phyloP scores from a whole-genome alignment of 768 basidiomycete species.

The Lentinula aciculospora region DNA sequence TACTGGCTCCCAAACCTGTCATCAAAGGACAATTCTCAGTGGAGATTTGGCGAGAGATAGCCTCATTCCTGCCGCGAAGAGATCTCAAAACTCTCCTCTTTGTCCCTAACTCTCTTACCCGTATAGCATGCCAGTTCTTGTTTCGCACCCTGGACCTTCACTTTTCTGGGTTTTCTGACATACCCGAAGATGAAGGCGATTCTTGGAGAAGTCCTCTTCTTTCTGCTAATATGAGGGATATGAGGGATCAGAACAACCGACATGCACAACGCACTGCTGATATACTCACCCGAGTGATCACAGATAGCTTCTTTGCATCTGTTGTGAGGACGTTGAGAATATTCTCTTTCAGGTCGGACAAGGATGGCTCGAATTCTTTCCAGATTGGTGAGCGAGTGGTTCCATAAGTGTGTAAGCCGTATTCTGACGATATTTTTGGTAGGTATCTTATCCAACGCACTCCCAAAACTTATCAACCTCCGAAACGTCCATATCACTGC shows the following conservation, averaged over 20 bases:
- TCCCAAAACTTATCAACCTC: conserved; percentile 57
- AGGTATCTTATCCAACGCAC: conserved; percentile 68
- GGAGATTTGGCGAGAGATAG: conserved; percentile 72
- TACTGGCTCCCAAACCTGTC: conserved; percentile 25
- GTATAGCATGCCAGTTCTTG: conserved; percentile 61
- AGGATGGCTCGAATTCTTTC: conserved; percentile 50
- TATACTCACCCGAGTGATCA: conserved; percentile 61
- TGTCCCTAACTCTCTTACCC: conserved; percentile 61
- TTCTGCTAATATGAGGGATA: conserved; percentile 16
- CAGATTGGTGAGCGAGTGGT: conserved; percentile 44
- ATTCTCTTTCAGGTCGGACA: conserved; percentile 45
- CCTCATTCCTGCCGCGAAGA: conserved; percentile 50
- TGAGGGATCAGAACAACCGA: conserved; percentile 36
- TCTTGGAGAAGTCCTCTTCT: conserved; percentile 8
- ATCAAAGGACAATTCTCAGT: conserved; percentile 52
- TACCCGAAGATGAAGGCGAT: conserved; percentile 20
- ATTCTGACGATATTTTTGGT: too few relatives aligned
- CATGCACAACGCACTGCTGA: conserved; percentile 66
- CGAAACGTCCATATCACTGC: conserved; percentile 59
- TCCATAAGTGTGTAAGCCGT: background rate
- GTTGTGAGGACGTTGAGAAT: conserved; percentile 55
- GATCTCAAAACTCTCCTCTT: conserved; percentile 62
- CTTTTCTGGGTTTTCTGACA: conserved; percentile 36
- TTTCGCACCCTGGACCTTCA: conserved; percentile 63
- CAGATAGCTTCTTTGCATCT: conserved; percentile 52